Evolutionary conservation across 2,329 filamentous ascomycete genomes (phyloP).

Genomic region (Pseudocercospora ulei): DNA sequence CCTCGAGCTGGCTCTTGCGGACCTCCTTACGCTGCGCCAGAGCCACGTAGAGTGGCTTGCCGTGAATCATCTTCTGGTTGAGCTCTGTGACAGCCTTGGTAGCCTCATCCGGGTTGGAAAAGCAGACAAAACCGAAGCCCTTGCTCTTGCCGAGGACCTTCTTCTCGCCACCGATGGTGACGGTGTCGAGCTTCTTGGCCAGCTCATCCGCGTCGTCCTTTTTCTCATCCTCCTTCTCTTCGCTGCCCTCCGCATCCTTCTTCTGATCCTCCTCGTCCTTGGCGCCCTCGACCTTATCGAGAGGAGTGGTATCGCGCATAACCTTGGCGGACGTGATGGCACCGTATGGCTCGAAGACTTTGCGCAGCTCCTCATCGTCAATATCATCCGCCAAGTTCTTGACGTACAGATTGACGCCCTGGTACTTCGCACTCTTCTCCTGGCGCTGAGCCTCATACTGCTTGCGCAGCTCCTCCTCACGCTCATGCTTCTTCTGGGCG

Average conservation of each 20-base stretch:
- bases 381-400: conserved; percentile 97
- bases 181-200: conserved; percentile 45
- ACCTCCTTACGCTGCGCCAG: conserved; percentile 99
- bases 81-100: conserved; percentile 99
- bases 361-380: conserved; percentile 93
- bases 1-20: conserved; percentile 96
- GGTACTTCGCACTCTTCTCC: conserved; percentile 98
- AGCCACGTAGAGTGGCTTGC: conserved; percentile 95
- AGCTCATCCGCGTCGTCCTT: conserved; percentile 44
- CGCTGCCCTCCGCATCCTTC: conserved; percentile 46
- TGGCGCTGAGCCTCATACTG: conserved; percentile 95
- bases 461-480: conserved; percentile 96
- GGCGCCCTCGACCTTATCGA: conserved; percentile 38
- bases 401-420: conserved; percentile 98
- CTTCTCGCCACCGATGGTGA: conserved; percentile 51
- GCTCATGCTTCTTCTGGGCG: conserved; percentile 99
- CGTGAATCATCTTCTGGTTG: conserved; percentile 98
- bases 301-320: conserved; percentile 70
- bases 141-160: conserved; percentile 89
- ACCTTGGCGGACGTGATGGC: conserved; percentile 98
- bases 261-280: conserved; percentile 42
- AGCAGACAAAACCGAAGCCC: conserved; percentile 99
- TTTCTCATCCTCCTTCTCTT: conserved; percentile 50
- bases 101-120: conserved; percentile 97
- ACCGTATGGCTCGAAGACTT: conserved; percentile 82